Evolutionary conservation across 2,329 filamentous ascomycete species (phyloP), one percentile per base, ranked within the genome.

Genomic region (Sporothrix dimorphospora): DNA sequence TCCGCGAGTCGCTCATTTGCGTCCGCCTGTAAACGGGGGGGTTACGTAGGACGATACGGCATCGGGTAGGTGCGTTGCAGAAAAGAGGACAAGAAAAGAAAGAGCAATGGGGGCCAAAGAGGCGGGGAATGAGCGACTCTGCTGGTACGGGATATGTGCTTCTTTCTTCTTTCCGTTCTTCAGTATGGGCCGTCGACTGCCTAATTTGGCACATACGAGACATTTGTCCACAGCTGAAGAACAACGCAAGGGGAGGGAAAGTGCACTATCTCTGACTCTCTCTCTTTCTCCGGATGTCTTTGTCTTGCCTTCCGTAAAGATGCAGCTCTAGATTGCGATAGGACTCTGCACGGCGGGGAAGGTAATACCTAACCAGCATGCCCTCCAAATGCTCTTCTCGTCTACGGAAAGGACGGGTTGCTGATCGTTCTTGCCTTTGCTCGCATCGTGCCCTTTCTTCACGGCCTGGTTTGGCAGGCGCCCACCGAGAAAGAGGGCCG

Each of bases 211-310:
- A 47, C 63, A 49, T 47, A 49, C 24, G 45, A 9, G 24, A 49
- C 63, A 34, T 49, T 49, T 49, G 42, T 16, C 63, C 5, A 14
- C 63, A 34, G 63, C 63, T 21, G 51, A 69, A 57, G 51, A 57
- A 61, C 47, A 24, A 59, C 38, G 68, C 24, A 70, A 70, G 68
- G 68, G 68, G 68, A 70, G 68, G 51, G 53, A 59, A 57, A 69
- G 66, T 57, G 38, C 21, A 30, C 24, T 47, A 21, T 66, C 42
- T 49, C 61, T 21, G 55, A 40, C 55, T 21, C 55, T 61, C 30
- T 40, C 34, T n/a, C 19, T 61, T 19, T 30, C 61, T 27, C 45
- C 19, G 30, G 34, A 59, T 70, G 68, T 61, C 40, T 59, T 38
- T 45, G 38, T 55, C 53, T 47, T 21, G 49, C 68, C 53, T 59